Evolutionary conservation across 768 basidiomycete species (phyloP).

Genomic region (Mrakia gelida): DNA sequence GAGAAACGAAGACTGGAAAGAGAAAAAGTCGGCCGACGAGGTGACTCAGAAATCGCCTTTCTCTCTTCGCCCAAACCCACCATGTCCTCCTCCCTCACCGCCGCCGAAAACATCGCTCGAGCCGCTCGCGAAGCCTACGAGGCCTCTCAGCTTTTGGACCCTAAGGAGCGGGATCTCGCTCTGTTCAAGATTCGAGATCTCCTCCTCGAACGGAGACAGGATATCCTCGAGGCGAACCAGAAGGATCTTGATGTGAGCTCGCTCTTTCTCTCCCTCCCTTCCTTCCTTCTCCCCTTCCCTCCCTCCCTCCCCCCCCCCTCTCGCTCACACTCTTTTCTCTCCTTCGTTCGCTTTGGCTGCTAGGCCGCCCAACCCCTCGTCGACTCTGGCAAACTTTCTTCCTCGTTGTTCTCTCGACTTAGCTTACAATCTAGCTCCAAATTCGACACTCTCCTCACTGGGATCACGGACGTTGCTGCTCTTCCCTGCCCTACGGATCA

Average conservation of each 20-base stretch:
- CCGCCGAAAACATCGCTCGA: conserved; percentile 60
- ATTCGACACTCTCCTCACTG: conserved; percentile 90
- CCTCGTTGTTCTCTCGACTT: conserved; percentile 75
- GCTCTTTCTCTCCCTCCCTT: neutral
- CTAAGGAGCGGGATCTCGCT: conserved; percentile 64
- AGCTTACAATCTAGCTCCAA: conserved; percentile 64
- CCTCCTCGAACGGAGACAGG: conserved; percentile 60
- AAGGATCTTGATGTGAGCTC: conserved; percentile 67
- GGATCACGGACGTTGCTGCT: conserved; percentile 76
- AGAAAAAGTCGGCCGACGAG: neutral
- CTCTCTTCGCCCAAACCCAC: neutral
- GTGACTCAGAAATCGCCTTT: neutral
- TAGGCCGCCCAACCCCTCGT: conserved; percentile 76
- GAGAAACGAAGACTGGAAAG: neutral
- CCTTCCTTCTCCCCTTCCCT: neutral
- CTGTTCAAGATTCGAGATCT: conserved; percentile 64
- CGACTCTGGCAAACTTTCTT: conserved; percentile 75
- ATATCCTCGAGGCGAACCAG: conserved; percentile 73
- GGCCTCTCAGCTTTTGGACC: conserved; percentile 70
- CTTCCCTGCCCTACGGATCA: conserved; percentile 82
- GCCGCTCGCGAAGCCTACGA: conserved; percentile 80
- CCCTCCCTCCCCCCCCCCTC: neutral
- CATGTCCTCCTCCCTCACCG: conserved; percentile 23
- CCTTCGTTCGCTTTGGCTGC: neutral
- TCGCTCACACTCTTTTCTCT: neutral